Base-by-base conservation (phyloP, 1,284 basidiomycete species). In the Laetiporus sulphureus region DNA sequence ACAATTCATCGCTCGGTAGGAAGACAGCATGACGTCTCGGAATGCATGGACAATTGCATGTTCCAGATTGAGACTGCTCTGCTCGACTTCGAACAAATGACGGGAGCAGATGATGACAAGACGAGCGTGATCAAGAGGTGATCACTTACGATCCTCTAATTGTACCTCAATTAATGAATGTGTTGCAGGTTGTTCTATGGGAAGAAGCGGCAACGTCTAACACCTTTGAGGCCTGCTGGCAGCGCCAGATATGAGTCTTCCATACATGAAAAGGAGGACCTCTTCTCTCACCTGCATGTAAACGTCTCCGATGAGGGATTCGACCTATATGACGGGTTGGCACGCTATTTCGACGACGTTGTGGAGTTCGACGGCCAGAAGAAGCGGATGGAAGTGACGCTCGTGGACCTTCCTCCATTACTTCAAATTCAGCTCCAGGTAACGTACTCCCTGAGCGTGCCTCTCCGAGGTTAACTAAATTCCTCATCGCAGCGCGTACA, bases 11-110 rank as follows among this genome's bases (percentile, higher is more conserved):
- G n/a, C 19, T 29, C 29, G 12, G n/a, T 48, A 80, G 92, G 92
- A n/a, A 84, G 89, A 50, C 95, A 99, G 57, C 95, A 99, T 58
- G 95, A 99, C 60, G 94, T 98, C 2, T 88, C 94, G 0, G 95
- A 99, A 65, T 97, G 95, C 62, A 89, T 99, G 79, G 94, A 99
- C 65, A 99, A 99, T 56, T 94, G 95, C 66, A 86, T 99, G 71
- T 96, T 96, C 65, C 96, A 99, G 64, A 90, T 99, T 45, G 94
- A 99, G 63, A 87, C 90, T 7, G 94, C 93, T 0, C 63, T 97
- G 35, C 65, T 90, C 25, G 82, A 79, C 53, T 86, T 89, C 50
- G 83, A 86, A 38, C 83, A 82, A 11, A 63, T 78, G 46, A 68
- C 61, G 19, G 74, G 70, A 5, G 52, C 67, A 1, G 69, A 74